phyloP scores from a whole-genome alignment of 2,329 filamentous ascomycete species.

The Sarocladiaceae sp. region DNA sequence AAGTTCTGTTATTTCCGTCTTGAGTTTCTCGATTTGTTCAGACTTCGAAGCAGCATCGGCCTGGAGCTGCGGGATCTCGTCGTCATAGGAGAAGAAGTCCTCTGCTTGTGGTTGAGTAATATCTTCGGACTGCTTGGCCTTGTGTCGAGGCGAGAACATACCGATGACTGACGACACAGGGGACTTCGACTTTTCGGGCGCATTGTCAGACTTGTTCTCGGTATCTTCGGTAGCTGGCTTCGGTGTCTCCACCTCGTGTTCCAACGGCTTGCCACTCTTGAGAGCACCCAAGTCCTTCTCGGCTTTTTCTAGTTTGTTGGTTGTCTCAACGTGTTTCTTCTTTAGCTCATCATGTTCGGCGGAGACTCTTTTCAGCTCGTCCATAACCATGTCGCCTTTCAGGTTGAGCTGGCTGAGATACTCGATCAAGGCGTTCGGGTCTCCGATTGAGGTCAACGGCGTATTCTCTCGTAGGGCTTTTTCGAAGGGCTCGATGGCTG shows the following conservation, averaged over 20 bases:
- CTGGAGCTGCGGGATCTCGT: conserved; percentile 79
- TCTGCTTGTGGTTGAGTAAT: conserved; percentile 29
- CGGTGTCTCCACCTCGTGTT: conserved; percentile 5
- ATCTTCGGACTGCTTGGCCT: conserved; percentile 28
- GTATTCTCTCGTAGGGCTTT: conserved; percentile 87
- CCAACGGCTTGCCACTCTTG: conserved; percentile 27
- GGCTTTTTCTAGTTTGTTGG: conserved; percentile 55
- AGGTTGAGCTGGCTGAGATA: conserved; percentile 84
- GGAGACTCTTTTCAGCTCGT: conserved; percentile 84
- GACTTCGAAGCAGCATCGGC: conserved; percentile 66
- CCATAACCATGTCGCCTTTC: conserved; percentile 88
- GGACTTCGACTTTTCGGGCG: conserved; percentile 34
- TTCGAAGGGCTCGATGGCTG: conserved; percentile 90
- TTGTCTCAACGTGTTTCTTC: conserved; percentile 66
- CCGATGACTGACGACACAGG: conserved; percentile 43
- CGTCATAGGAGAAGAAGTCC: conserved; percentile 90
- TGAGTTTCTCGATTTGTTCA: conserved; percentile 67
- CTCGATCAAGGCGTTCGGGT: conserved; percentile 79
- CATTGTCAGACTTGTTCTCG: conserved; percentile 23
- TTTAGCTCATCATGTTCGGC: conserved; percentile 77
- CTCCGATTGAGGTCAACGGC: conserved; percentile 80
- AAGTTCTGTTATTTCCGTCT: conserved; percentile 62
- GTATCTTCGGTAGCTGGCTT: conserved; percentile 26
- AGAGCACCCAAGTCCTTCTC: conserved; percentile 58
- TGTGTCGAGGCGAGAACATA: conserved; percentile 46